These are phyloP conservation scores for Quercus cerris DNA, from an alignment of 306 rosid genomes.

Conservation along the genomic window DNA sequence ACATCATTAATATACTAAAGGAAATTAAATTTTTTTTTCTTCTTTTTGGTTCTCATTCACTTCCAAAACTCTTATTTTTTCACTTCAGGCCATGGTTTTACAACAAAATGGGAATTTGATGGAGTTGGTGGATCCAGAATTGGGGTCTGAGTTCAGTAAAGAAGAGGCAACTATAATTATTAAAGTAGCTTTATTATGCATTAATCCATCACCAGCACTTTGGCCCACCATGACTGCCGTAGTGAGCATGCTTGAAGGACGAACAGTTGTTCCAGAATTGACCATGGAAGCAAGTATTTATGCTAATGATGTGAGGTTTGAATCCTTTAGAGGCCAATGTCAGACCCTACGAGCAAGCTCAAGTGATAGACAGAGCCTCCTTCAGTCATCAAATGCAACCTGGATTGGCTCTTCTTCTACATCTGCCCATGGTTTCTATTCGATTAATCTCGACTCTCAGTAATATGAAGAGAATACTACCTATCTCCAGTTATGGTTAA, in stretches of 20 bases:
- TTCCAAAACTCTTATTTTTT: not conserved
- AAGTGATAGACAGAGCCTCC: not conserved
- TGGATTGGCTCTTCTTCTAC: slow-evolving; percentile 4
- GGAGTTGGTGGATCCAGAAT: slow-evolving; percentile 48
- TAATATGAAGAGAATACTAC: too few species aligned
- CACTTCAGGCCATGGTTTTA: slow-evolving; percentile 26
- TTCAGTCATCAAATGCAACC: not conserved
- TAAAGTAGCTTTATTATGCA: slow-evolving; percentile 57
- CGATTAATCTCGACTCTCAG: too few species aligned
- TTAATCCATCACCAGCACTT: slow-evolving; percentile 33
- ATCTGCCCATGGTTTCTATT: not conserved
- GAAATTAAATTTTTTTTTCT: not conserved
- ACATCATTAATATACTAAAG: too few species aligned
- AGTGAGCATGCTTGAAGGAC: slow-evolving; percentile 63
- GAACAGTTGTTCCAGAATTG: slow-evolving; percentile 31
- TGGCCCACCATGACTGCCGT: slow-evolving; percentile 66
- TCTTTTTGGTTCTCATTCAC: not conserved
- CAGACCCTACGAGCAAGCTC: not conserved
- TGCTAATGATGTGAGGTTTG: slow-evolving; percentile 35
- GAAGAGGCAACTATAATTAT: slow-evolving; percentile 34
- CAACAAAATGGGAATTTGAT: slow-evolving; percentile 29
- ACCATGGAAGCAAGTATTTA: slow-evolving; percentile 19
- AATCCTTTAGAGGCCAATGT: slow-evolving; percentile 27
- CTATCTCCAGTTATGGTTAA: not conserved
- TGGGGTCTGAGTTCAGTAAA: slow-evolving; percentile 40